Evolutionary conservation across 129 eudicot genomes (phyloP), one percentile per base, ranked within the genome.

Genomic region (Silybum marianum): DNA sequence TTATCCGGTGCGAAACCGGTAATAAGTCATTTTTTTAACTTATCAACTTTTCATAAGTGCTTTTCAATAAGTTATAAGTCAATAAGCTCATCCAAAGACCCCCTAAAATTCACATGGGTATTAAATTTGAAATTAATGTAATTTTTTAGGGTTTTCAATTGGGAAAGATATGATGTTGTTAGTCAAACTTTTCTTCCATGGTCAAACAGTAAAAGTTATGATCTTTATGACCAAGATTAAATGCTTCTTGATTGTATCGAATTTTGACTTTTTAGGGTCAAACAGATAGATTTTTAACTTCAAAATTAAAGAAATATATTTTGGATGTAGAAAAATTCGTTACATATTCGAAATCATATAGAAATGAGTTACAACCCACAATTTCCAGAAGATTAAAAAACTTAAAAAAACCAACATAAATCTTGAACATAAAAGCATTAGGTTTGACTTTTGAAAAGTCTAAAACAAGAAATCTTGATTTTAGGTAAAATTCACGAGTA

Each of bases 401-500:
- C 6, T 36, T 13, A 1, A 22, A 36, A 62, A 12, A 21, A 21
- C 23, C 7, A 24, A 6, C 18, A 24, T 25, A 9, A 65, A 23
- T 65, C 13, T 8, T 22, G 28, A 22, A 65, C 22, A 8, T 9
- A 22, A 22, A 3, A 39, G 3, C 4, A 67, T 36, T 24, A 66
- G n/a, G 19, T 67, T 67, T 9, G 74, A 38, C 74, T 42, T 69
- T 71, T 14, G 36, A 40, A 78, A 67, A 39, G 38, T 62, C 62
- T 62, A 48, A 48, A 25, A 24, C 9, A 18, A 2, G 9, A 44
- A 71, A 16, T 54, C 77, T 25, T n/a, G 19, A 48, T 51, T 80
- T 30, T 71, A 82, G 91, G 86, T 73, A 89, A 84, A 74, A 86
- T 86, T 72, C 80, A 86, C 58, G 90, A 87, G 46, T 76, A 85